phyloP scores from a whole-genome alignment of 2,329 filamentous ascomycete genomes.

The Trichoderma afroharzianum region DNA sequence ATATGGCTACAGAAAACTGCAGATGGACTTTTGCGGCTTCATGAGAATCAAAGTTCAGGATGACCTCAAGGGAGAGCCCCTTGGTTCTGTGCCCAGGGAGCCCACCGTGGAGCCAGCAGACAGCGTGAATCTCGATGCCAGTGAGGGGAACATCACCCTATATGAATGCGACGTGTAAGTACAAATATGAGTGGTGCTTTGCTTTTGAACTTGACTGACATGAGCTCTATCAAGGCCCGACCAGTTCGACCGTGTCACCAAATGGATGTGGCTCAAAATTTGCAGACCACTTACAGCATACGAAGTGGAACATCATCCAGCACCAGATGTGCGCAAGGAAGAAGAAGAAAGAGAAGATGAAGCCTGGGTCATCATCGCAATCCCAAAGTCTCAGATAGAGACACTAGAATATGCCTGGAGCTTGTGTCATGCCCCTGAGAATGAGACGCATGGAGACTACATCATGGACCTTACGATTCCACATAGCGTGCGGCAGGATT shows the following conservation, averaged over 20 bases:
- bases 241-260: not conserved
- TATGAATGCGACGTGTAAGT: slow-evolving; percentile 25
- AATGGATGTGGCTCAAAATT: slow-evolving; percentile 27
- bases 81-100: not conserved
- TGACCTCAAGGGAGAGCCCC: not conserved
- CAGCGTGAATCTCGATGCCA: slow-evolving; percentile 11
- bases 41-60: not conserved
- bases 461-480: not conserved
- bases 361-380: slow-evolving; percentile 22
- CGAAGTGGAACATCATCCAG: not conserved
- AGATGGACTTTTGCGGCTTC: slow-evolving; percentile 24
- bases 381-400: slow-evolving; percentile 21
- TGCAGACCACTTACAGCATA: slow-evolving; percentile 21
- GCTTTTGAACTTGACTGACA: not conserved
- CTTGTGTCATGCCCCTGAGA: not conserved
- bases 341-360: not conserved
- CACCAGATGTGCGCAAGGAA: slow-evolving; percentile 15
- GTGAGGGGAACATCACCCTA: slow-evolving; percentile 21
- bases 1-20: slow-evolving; percentile 25
- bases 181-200: not conserved
- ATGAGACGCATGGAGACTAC: not conserved
- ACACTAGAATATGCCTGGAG: slow-evolving; percentile 24
- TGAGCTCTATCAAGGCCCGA: not conserved
- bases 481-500: not conserved
- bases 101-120: not conserved